Percentiles rank a stretch among this genome's conserved stretches.
Evolutionary conservation across 2,329 filamentous ascomycete species (phyloP).

Genomic region (Clarireedia sp.): DNA sequence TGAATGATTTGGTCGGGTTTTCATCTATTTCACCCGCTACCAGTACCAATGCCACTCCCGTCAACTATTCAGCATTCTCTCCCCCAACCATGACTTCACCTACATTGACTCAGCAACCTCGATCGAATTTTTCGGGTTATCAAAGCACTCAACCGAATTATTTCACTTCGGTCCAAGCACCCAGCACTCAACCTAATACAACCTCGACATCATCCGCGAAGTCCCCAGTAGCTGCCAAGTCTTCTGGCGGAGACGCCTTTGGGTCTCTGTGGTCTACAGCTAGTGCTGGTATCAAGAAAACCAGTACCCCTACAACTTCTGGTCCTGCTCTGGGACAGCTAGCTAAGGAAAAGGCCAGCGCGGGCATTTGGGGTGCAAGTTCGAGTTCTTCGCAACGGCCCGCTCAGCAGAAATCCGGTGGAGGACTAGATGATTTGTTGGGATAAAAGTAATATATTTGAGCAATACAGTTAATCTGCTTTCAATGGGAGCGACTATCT

Average conservation of each 20-base stretch:
- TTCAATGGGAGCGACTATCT: not conserved
- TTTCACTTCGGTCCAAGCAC: constrained; percentile 70
- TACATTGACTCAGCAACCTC: constrained; percentile 33
- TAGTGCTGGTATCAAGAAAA: constrained; percentile 69
- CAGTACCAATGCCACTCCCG: constrained; percentile 46
- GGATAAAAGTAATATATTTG: constrained; percentile 26
- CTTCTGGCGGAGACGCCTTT: constrained; percentile 73
- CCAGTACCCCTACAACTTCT: constrained; percentile 48
- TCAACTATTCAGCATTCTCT: constrained; percentile 58
- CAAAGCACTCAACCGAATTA: constrained; percentile 85
- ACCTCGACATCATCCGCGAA: constrained; percentile 33
- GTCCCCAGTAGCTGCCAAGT: constrained; percentile 45
- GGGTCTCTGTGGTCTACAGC: constrained; percentile 70
- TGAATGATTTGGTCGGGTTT: constrained; percentile 72
- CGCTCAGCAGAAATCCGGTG: constrained; percentile 29
- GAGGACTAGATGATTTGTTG: constrained; percentile 37
- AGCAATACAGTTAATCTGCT: not conserved
- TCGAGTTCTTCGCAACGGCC: constrained; percentile 1
- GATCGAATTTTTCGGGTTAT: constrained; percentile 51
- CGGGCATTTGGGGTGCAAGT: constrained; percentile 79
- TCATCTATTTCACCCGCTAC: constrained; percentile 71
- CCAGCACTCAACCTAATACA: constrained; percentile 29
- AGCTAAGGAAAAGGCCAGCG: constrained; percentile 95
- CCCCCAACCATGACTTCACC: constrained; percentile 37
- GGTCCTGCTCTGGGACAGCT: constrained; percentile 84